Conservation (phyloP, 176 grass and related monocot genomes). For the Avena sativa region DNA sequence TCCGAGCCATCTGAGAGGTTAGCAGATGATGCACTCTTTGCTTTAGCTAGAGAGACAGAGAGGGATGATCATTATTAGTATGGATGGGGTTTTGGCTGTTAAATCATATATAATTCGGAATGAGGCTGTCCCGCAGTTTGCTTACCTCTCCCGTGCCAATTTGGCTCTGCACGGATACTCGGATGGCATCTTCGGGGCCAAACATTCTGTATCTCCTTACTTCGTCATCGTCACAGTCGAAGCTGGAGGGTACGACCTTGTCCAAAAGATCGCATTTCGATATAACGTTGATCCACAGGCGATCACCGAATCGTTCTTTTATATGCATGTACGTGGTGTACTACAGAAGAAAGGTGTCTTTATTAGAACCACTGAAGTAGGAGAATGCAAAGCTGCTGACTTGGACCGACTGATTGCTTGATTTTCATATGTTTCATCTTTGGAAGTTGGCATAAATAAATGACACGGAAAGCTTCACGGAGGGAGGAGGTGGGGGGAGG, state of each 20-base stretch:
- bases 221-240: slow-evolving; percentile 35
- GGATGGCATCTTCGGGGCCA: slow-evolving; percentile 72
- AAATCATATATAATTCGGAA: not conserved
- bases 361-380: not conserved
- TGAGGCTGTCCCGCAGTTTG: not conserved
- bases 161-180: slow-evolving; percentile 64
- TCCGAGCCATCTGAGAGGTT: slow-evolving; percentile 64
- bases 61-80: slow-evolving; percentile 18
- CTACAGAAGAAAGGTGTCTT: slow-evolving; percentile 36
- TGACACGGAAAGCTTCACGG: not conserved
- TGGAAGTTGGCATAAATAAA: not conserved
- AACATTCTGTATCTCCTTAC: slow-evolving; percentile 56
- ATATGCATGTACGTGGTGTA: slow-evolving; percentile 83
- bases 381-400: not conserved
- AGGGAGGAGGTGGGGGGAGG: not conserved
- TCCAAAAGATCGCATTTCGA: slow-evolving; percentile 90
- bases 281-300: slow-evolving; percentile 82
- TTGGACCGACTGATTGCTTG: not conserved
- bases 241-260: slow-evolving; percentile 31
- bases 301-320: slow-evolving; percentile 66
- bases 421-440: not conserved
- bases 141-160: slow-evolving; percentile 71
- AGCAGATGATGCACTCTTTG: slow-evolving; percentile 71
- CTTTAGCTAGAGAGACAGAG: slow-evolving; percentile 58
- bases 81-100: not conserved